Conservation (phyloP, 805 yeast genomes). For the Candida yuanshanica region DNA sequence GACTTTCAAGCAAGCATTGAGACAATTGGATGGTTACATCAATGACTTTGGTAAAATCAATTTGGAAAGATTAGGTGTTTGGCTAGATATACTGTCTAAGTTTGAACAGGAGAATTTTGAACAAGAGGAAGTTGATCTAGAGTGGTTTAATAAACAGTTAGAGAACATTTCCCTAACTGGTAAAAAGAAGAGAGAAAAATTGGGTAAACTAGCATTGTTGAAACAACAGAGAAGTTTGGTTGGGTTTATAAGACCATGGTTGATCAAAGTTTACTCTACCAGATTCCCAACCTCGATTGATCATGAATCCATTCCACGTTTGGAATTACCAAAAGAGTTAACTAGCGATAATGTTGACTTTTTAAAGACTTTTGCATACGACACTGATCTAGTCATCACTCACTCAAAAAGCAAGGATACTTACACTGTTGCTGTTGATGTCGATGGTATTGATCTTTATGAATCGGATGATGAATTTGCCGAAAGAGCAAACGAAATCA, state of each 20-base stretch:
- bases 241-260: slow-evolving; percentile 46
- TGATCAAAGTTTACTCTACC: slow-evolving; percentile 29
- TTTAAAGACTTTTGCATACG: slow-evolving; percentile 57
- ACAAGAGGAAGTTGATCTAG: slow-evolving; percentile 73
- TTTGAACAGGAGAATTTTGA: slow-evolving; percentile 88
- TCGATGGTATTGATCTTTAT: slow-evolving; percentile 66
- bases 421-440: slow-evolving; percentile 57
- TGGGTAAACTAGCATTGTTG: slow-evolving; percentile 57
- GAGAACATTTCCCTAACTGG: slow-evolving; percentile 74
- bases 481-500: slow-evolving; percentile 44
- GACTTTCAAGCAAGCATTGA: slow-evolving; percentile 78
- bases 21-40: slow-evolving; percentile 73
- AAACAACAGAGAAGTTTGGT: slow-evolving; percentile 74
- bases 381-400: slow-evolving; percentile 58
- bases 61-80: slow-evolving; percentile 59
- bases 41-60: slow-evolving; percentile 81
- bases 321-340: slow-evolving; percentile 39
- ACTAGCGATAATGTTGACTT: slow-evolving; percentile 46
- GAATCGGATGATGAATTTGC: slow-evolving; percentile 63
- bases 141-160: slow-evolving; percentile 85
- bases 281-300: slow-evolving; percentile 23
- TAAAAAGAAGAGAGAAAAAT: slow-evolving; percentile 57
- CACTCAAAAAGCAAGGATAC: slow-evolving; percentile 54
- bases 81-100: slow-evolving; percentile 70
- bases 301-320: slow-evolving; percentile 33